Base-by-base conservation (phyloP, 306 rosid species). In the Cicer chorassanicum region DNA sequence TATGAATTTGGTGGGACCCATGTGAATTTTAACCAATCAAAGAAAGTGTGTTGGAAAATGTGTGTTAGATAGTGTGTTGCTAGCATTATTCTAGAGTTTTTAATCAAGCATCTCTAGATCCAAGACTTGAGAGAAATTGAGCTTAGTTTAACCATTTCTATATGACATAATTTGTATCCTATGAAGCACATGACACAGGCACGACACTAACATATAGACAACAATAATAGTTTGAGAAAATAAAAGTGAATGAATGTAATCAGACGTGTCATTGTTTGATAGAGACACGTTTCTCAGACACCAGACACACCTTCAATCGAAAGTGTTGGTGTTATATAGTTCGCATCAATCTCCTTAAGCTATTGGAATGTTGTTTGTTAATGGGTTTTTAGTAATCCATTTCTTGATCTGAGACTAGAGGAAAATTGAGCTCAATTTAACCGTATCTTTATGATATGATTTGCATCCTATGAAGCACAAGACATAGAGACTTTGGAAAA, bases 281-380 rank as follows among this genome's bases (percentile, higher is more conserved):
- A 13, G 2, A 1, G 18, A 49, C n/a, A n/a, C 19, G 1, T n/a
- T 6, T 49, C 18, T 49, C 55, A n/a, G 18, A 49, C 55, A 49
- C 55, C 3, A 24, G 29, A 24, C 29, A 24, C 29, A 2, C 29
- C 29, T 24, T 24, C 29, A 24, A 24, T 24, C 3, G 2, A 24
- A 24, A 24, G 29, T 24, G 29, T 24, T 24, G 29, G 55, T 49
- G 55, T 49, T 49, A n/a, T 49, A 13, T 49, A 49, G 55, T n/a
- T 68, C 3, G 44, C 73, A 68, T 68, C 29, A 6, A 68, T 45
- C 70, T n/a, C 36, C 12, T 69, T 69, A 50, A 36, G 74, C 44
- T 65, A 16, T 8, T 9, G 36, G 14, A 66, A 19, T 34, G 73
- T 7, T 68, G 57, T 21, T 45, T 18, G 42, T 45, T 24, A 46